A percentile compares a stretch with the other conserved stretches of the same genome.
Evolutionary conservation across 2,329 filamentous ascomycete species (phyloP).

Genomic region (Chrysoporthe puriensis): DNA sequence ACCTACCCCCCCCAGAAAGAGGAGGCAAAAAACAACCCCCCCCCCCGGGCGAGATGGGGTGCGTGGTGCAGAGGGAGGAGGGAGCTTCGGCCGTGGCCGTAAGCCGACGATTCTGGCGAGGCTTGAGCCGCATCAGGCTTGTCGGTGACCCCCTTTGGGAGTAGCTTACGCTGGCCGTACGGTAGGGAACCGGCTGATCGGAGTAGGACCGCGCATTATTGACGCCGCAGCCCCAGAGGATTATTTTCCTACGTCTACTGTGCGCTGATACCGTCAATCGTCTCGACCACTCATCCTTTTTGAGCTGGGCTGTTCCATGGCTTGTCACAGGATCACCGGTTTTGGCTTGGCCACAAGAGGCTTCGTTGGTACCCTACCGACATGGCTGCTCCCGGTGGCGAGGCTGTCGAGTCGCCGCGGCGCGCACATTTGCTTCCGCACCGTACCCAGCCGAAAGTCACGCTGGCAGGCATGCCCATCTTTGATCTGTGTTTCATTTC

Average conservation of each 20-base stretch:
- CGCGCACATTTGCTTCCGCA: background rate
- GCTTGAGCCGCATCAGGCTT: constrained; percentile 6
- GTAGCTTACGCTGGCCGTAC: background rate
- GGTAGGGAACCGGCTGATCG: background rate
- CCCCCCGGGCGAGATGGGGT: no score
- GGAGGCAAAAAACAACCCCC: no score
- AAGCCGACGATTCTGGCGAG: no score
- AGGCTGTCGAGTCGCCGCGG: background rate
- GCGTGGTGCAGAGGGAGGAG: no score
- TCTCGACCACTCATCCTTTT: background rate
- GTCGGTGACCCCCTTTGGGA: constrained; percentile 17
- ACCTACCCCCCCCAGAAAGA: no score
- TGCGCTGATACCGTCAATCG: background rate
- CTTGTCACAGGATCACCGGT: background rate
- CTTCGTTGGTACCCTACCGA: constrained; percentile 20
- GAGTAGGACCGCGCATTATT: background rate
- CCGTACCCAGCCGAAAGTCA: background rate
- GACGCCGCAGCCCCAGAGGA: background rate
- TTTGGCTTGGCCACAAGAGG: constrained; percentile 11
- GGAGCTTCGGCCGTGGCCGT: no score
- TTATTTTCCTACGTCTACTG: constrained; percentile 7
- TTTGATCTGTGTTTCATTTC: background rate
- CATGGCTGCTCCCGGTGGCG: constrained; percentile 27
- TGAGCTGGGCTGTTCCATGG: constrained; percentile 14
- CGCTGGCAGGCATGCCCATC: background rate